Evolutionary conservation across 768 basidiomycete genomes (phyloP), one percentile per base, ranked within the genome.

Genomic region (Collybia mongolica): DNA sequence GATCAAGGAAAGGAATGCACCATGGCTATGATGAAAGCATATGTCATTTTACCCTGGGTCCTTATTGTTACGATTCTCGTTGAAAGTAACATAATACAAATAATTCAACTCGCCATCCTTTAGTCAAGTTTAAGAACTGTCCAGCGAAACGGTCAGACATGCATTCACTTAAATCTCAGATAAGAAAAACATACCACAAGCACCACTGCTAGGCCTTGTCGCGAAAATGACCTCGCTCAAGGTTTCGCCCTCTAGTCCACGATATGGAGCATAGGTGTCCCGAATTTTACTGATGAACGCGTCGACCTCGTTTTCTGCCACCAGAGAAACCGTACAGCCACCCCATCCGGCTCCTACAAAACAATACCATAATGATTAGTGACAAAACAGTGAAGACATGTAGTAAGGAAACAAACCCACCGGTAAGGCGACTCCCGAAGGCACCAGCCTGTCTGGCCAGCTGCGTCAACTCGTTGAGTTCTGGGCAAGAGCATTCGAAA

Each of bases 331-430:
- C 0, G 88, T 88, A 60, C 91, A 93, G 5, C 93, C 93, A 32
- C 93, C 93, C 92, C 92, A 96, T 3, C 91, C 92, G 0, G 92
- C 92, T 23, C 90, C 88, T 89, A 53, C 3, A 41, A 23, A 40
- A 20, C 32, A 45, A 38, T 24, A 53, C 40, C 2, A 17, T 12
- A 14, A 37, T 52, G 17, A 42, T 42, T 18, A 12, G 35, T 8
- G 48, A 14, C 43, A 18, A n/a, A n/a, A n/a, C n/a, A n/a, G n/a
- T n/a, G n/a, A n/a, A n/a, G n/a, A n/a, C n/a, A n/a, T n/a, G n/a
- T n/a, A n/a, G n/a, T n/a, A n/a, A n/a, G n/a, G n/a, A n/a, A n/a
- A n/a, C n/a, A n/a, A n/a, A n/a, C n/a, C n/a, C 47, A 85, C 90
- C 90, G 17, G 93, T 95, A n/a, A 93, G 72, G 20, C 93, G 79